Percentiles rank a stretch among this genome's conserved stretches.
Evolutionary conservation across 179 eudicot species (phyloP).

Genomic region (Beta macrorhiza): DNA sequence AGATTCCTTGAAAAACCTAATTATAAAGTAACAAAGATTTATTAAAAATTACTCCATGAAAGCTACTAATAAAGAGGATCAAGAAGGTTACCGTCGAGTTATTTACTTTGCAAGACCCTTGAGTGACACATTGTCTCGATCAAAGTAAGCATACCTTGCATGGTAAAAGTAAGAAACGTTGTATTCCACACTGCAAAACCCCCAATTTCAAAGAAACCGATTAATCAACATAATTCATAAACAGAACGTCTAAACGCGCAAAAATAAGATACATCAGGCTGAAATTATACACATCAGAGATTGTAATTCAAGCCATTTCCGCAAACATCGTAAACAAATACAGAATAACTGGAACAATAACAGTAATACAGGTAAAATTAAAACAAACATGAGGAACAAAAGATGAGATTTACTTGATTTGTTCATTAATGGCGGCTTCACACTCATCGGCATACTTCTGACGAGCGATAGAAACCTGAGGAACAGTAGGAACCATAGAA

Average conservation of each 20-base stretch:
- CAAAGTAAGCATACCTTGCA: slow-evolving; percentile 90
- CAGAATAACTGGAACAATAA: not conserved
- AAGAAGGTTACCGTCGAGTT: not conserved
- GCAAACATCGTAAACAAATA: not conserved
- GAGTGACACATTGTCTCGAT: slow-evolving; percentile 88
- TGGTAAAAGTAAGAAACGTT: slow-evolving; percentile 93
- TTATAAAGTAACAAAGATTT: not conserved
- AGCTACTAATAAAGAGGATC: not conserved
- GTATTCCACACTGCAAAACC: slow-evolving; percentile 81
- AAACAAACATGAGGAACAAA: not conserved
- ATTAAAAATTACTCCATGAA: not conserved
- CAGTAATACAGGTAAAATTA: not conserved
- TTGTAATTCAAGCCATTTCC: not conserved
- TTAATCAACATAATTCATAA: no score
- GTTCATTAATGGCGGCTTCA: slow-evolving; percentile 55
- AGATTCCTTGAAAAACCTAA: slow-evolving; percentile 86
- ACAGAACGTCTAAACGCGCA: not conserved
- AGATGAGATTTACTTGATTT: slow-evolving; percentile 52
- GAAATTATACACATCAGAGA: not conserved
- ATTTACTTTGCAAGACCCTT: slow-evolving; percentile 89
- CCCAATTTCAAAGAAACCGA: not conserved
- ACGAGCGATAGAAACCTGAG: no score
- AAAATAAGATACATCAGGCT: not conserved
- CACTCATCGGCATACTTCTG: no score
- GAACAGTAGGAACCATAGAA: no score